Evolutionary conservation across 2,329 filamentous ascomycete genomes (phyloP).

Genomic region (Pseudogymnoascus sp.): DNA sequence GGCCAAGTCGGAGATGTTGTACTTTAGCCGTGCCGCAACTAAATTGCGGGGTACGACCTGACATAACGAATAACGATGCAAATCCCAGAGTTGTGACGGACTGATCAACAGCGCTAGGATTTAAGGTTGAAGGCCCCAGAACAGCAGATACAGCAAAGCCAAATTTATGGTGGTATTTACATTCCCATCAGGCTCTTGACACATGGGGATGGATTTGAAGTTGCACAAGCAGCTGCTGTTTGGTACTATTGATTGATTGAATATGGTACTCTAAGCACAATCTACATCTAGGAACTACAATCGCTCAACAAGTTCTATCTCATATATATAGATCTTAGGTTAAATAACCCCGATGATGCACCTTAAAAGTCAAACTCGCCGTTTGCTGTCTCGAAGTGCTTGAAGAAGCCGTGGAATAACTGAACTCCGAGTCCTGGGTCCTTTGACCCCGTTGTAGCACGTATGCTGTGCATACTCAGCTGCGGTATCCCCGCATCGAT

Average conservation of each 20-base stretch:
- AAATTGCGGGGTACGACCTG: conserved; percentile 1
- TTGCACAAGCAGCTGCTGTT: neutral
- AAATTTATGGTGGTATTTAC: neutral
- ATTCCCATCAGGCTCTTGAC: neutral
- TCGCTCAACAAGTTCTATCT: neutral
- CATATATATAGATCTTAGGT: neutral
- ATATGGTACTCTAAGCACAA: neutral
- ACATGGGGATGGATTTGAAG: neutral
- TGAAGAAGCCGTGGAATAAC: conserved; percentile 83
- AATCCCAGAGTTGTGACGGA: neutral
- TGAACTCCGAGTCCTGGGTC: conserved; percentile 85
- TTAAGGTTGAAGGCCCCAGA: neutral
- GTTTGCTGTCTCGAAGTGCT: conserved; percentile 78
- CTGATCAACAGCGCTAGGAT: conserved; percentile 1
- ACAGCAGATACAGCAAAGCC: neutral
- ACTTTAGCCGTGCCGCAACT: neutral
- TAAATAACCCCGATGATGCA: neutral
- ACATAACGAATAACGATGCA: neutral
- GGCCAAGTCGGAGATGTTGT: neutral
- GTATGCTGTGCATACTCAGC: conserved; percentile 86
- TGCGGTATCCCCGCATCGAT: conserved; percentile 88
- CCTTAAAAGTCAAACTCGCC: conserved; percentile 55
- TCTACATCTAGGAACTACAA: neutral
- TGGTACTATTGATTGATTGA: neutral
- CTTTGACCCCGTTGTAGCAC: conserved; percentile 75